Conservation (phyloP, 169 alveolate species). For the Perkinsus marinus region DNA sequence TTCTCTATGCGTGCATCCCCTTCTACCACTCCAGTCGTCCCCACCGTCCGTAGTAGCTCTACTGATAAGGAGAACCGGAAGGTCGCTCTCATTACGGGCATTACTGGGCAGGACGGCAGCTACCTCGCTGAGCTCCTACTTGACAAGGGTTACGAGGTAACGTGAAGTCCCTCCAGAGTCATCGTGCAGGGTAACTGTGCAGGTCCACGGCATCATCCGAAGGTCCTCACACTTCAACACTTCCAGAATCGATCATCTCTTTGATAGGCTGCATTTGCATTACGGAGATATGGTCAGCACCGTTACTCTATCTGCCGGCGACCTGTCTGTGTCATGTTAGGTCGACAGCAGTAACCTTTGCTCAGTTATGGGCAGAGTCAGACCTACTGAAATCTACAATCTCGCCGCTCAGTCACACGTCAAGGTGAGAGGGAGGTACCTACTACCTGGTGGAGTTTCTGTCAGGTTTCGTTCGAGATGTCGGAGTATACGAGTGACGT, state of each 20-base stretch:
- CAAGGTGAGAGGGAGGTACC: no score
- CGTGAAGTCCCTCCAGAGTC: neutral
- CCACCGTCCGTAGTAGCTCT: no score
- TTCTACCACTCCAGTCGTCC: no score
- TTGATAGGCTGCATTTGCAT: constrained; percentile 44
- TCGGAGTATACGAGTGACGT: constrained; percentile 59
- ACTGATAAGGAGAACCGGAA: neutral
- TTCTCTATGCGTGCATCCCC: no score
- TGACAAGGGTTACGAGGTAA: constrained; percentile 47
- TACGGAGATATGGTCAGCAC: constrained; percentile 48
- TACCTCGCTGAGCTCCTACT: constrained; percentile 58
- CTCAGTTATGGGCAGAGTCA: constrained; percentile 18
- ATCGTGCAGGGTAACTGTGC: neutral
- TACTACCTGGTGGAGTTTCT: no score
- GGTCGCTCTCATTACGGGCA: constrained; percentile 55
- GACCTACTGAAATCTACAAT: constrained; percentile 52
- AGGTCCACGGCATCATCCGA: constrained; percentile 28
- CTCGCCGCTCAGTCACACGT: constrained; percentile 47
- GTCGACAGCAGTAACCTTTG: constrained; percentile 39
- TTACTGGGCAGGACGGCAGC: constrained; percentile 69
- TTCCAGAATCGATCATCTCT: constrained; percentile 39
- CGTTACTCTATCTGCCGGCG: neutral
- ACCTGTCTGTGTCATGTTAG: neutral
- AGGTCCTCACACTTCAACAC: constrained; percentile 50
- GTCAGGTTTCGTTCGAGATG: constrained; percentile 54